Percentiles rank a stretch among this genome's conserved stretches.
phyloP scores from a whole-genome alignment of 2,329 filamentous ascomycete species.

The Alternaria sp. region DNA sequence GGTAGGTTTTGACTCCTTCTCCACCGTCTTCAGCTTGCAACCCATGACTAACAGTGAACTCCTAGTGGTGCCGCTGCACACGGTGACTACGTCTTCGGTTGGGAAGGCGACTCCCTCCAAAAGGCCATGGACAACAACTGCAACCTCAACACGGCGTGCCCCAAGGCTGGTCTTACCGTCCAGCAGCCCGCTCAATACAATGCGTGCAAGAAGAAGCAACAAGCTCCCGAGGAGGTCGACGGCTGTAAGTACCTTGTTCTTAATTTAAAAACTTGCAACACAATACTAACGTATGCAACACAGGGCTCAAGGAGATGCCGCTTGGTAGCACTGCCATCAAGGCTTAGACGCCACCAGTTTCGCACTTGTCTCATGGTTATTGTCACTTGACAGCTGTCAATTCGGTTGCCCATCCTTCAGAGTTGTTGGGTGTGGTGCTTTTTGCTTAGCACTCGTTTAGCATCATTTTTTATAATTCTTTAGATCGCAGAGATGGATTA shows the following conservation, averaged over 20 bases:
- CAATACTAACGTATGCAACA: conserved; percentile 19
- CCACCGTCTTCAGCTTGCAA: neutral
- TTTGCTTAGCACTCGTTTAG: conserved; percentile 16
- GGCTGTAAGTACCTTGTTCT: conserved; percentile 38
- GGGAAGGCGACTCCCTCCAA: conserved; percentile 57
- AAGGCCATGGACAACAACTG: conserved; percentile 54
- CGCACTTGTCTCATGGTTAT: neutral
- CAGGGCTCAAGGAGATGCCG: conserved; percentile 44
- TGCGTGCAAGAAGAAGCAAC: conserved; percentile 47
- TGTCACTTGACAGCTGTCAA: neutral
- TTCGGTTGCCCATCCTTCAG: neutral
- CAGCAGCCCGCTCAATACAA: conserved; percentile 40
- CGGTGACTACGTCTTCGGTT: conserved; percentile 55
- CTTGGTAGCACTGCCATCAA: conserved; percentile 38
- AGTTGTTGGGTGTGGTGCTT: conserved; percentile 2
- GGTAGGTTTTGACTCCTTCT: conserved; percentile 24
- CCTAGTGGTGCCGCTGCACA: conserved; percentile 43
- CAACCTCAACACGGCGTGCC: conserved; percentile 47
- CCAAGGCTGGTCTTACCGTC: conserved; percentile 43
- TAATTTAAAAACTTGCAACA: neutral
- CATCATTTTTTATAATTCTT: conserved; percentile 5
- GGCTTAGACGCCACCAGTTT: conserved; percentile 24
- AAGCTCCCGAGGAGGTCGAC: conserved; percentile 44
- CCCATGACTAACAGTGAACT: neutral
- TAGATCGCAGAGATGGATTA: neutral